Evolutionary conservation across 2,329 filamentous ascomycete species (phyloP).

Genomic region (Pseudocercospora macadamiae): DNA sequence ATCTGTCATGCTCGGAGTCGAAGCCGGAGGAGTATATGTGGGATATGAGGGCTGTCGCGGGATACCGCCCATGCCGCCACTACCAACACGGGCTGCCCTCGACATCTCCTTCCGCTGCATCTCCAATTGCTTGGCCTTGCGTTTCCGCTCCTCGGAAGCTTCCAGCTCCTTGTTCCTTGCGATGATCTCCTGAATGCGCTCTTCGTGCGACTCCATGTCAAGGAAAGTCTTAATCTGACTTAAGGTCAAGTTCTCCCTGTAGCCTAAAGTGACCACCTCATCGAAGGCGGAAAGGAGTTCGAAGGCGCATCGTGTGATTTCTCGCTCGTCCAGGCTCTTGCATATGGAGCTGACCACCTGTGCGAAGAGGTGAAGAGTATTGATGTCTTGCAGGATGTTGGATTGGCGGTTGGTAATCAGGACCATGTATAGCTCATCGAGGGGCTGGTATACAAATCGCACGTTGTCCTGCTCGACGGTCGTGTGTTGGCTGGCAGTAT

Average conservation of each 20-base stretch:
- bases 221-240: conserved; percentile 99
- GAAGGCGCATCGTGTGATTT: conserved; percentile 93
- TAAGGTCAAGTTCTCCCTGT: conserved; percentile 93
- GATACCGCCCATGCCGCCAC: conserved; percentile 48
- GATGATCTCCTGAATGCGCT: conserved; percentile 98
- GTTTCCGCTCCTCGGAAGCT: conserved; percentile 95
- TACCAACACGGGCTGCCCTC: conserved; percentile 63
- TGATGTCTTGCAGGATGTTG: conserved; percentile 98
- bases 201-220: conserved; percentile 99
- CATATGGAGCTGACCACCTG: conserved; percentile 97
- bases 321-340: conserved; percentile 92
- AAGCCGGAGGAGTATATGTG: conserved; percentile 87
- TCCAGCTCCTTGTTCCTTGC: conserved; percentile 97
- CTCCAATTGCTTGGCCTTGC: conserved; percentile 97
- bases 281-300: conserved; percentile 96
- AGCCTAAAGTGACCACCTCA: conserved; percentile 92
- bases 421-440: conserved; percentile 99
- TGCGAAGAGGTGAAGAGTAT: conserved; percentile 95
- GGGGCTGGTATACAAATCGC: conserved; percentile 97
- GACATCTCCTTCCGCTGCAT: conserved; percentile 97
- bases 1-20: conserved; percentile 73
- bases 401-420: conserved; percentile 99
- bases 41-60: conserved; percentile 82
- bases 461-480: conserved; percentile 99
- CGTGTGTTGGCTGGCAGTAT: conserved; percentile 94